Conservation (phyloP, 1,139 yeast genomes). For the Blastobotrys arbuscula region DNA sequence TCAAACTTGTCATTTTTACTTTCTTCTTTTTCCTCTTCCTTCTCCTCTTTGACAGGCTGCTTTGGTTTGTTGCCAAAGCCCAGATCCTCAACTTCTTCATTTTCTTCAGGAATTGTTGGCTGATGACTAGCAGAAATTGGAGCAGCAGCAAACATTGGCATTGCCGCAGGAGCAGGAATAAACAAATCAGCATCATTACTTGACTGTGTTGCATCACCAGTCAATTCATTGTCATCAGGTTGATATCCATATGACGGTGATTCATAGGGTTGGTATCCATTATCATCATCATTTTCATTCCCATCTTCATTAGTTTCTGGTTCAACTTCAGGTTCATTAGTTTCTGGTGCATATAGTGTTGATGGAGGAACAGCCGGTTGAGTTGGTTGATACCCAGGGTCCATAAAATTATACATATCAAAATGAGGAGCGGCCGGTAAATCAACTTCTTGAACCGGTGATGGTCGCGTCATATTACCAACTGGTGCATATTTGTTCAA, state of each 20-base stretch:
- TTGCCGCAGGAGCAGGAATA: constrained; percentile 11
- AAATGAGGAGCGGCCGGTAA: constrained; percentile 1
- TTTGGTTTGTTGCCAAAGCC: constrained; percentile 26
- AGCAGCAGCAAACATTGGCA: constrained; percentile 7
- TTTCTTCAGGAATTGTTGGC: constrained; percentile 14
- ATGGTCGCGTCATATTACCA: neutral
- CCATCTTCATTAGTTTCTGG: neutral
- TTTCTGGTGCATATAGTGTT: neutral
- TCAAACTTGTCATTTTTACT: constrained; percentile 18
- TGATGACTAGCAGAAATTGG: constrained; percentile 6
- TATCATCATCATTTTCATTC: constrained; percentile 18
- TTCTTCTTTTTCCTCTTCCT: constrained; percentile 16
- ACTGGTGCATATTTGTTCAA: constrained; percentile 7
- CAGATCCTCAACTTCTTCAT: constrained; percentile 35
- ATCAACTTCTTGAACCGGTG: neutral
- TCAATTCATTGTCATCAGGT: constrained; percentile 12
- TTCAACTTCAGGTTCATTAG: neutral
- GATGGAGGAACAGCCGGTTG: constrained; percentile 1
- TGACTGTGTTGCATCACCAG: neutral
- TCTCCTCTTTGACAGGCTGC: constrained; percentile 14
- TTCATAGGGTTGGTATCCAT: constrained; percentile 22
- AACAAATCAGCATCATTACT: constrained; percentile 8
- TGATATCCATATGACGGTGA: constrained; percentile 23
- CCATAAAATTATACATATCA: constrained; percentile 16
- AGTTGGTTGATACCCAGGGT: constrained; percentile 9